phyloP scores from a whole-genome alignment of 2,329 filamentous ascomycete genomes.

The Microthyrium microscopicum region DNA sequence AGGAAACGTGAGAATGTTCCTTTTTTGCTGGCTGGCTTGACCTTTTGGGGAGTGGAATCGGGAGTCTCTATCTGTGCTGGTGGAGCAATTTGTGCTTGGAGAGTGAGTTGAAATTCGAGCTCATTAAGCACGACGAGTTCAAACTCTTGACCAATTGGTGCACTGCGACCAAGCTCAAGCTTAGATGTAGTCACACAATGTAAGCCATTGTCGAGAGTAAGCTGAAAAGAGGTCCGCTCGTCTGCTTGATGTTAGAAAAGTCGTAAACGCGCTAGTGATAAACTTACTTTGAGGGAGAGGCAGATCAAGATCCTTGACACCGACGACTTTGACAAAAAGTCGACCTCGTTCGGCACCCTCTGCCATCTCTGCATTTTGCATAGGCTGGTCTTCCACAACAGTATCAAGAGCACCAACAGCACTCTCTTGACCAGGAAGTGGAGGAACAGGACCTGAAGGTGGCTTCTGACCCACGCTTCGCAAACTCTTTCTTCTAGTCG shows the following conservation, averaged over 20 bases:
- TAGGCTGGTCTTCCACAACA: slow-evolving; percentile 51
- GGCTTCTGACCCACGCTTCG: slow-evolving; percentile 34
- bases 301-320: slow-evolving; percentile 86
- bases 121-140: slow-evolving; percentile 94
- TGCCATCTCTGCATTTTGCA: slow-evolving; percentile 38
- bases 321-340: slow-evolving; percentile 96
- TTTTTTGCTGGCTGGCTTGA: slow-evolving; percentile 33
- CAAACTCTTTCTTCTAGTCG: slow-evolving; percentile 50
- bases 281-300: slow-evolving; percentile 73
- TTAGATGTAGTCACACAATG: slow-evolving; percentile 95
- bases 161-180: slow-evolving; percentile 80
- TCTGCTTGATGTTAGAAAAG: slow-evolving; percentile 31
- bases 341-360: slow-evolving; percentile 78
- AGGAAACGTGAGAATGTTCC: slow-evolving; percentile 77
- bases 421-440: slow-evolving; percentile 75
- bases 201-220: slow-evolving; percentile 94
- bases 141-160: slow-evolving; percentile 94
- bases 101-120: slow-evolving; percentile 93
- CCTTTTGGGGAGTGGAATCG: slow-evolving; percentile 49
- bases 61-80: slow-evolving; percentile 39
- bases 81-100: slow-evolving; percentile 86
- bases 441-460: slow-evolving; percentile 52
- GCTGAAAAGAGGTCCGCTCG: slow-evolving; percentile 83
- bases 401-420: slow-evolving; percentile 50
- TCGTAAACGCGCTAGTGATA: not conserved